Conservation (phyloP, 192 early-diverging fungal genomes). For the Helicostylum pulchrum region DNA sequence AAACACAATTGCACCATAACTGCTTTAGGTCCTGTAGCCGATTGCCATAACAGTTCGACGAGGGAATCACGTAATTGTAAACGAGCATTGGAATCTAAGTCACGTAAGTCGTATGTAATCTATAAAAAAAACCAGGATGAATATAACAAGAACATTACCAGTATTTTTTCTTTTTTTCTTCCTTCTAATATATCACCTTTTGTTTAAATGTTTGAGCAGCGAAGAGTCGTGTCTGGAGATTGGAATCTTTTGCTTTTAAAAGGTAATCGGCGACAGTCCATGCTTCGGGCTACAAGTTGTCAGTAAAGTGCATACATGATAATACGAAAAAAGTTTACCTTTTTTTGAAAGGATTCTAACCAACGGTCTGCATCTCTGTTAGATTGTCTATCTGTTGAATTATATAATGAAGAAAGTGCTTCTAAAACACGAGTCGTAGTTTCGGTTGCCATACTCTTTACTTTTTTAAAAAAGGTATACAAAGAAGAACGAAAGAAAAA, state of each 20-base stretch:
- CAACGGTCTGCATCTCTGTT: constrained; percentile 69
- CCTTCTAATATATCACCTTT: constrained; percentile 56
- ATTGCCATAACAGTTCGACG: constrained; percentile 59
- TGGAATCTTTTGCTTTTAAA: constrained; percentile 53
- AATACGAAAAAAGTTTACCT: constrained; percentile 42
- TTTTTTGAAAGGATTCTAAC: constrained; percentile 86
- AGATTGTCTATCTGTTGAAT: constrained; percentile 28
- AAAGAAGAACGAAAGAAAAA: background rate
- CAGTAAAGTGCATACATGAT: background rate
- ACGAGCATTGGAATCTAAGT: constrained; percentile 65
- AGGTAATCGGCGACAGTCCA: constrained; percentile 82
- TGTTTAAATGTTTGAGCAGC: constrained; percentile 91
- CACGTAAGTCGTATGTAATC: constrained; percentile 77
- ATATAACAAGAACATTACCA: background rate
- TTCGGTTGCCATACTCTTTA: constrained; percentile 22
- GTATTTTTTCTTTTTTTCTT: no score
- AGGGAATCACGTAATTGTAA: constrained; percentile 75
- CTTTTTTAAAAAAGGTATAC: background rate
- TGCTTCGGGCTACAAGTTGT: constrained; percentile 60
- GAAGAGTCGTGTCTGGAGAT: constrained; percentile 71
- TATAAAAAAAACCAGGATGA: constrained; percentile 24
- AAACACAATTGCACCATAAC: constrained; percentile 82
- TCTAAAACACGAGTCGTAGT: constrained; percentile 35
- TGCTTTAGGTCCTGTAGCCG: constrained; percentile 53
- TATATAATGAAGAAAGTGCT: constrained; percentile 50